Evolutionary conservation across 805 yeast genomes (phyloP).

Genomic region (Yamadazyma ubonensis): DNA sequence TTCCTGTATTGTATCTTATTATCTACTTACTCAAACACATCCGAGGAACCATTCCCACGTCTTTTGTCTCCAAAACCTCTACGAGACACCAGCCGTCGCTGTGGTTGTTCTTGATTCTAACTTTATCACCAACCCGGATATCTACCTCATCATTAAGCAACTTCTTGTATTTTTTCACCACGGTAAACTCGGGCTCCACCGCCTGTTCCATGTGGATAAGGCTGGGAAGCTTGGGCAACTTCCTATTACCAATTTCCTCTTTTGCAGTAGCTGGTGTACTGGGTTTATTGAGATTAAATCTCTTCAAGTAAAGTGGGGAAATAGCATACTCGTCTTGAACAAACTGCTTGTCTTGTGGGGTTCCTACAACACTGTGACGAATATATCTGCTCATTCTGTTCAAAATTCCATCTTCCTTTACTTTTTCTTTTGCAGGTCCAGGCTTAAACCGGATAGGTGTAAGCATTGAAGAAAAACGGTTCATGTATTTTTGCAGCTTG

Average conservation of each 20-base stretch:
- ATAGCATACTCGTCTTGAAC: slow-evolving; percentile 11
- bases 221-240: slow-evolving; percentile 20
- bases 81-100: slow-evolving; percentile 43
- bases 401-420: slow-evolving; percentile 18
- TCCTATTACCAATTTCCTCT: slow-evolving; percentile 8
- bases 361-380: slow-evolving; percentile 4
- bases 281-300: slow-evolving; percentile 30
- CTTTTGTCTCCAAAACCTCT: slow-evolving; percentile 10
- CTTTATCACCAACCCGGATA: slow-evolving; percentile 30
- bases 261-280: slow-evolving; percentile 11
- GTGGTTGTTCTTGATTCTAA: slow-evolving; percentile 22
- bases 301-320: slow-evolving; percentile 33
- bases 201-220: slow-evolving; percentile 16
- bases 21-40: slow-evolving; percentile 20
- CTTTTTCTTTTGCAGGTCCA: slow-evolving; percentile 2
- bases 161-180: slow-evolving; percentile 26
- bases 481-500: slow-evolving; percentile 4
- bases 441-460: slow-evolving; percentile 13
- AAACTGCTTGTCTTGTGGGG: not conserved
- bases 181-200: slow-evolving; percentile 19
- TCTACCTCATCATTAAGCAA: slow-evolving; percentile 35
- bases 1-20: slow-evolving; percentile 5
- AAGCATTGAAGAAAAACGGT: slow-evolving; percentile 8
- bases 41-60: slow-evolving; percentile 35
- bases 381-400: slow-evolving; percentile 26